Evolutionary conservation across 371 early-diverging fungal genomes (phyloP).

Genomic region (Chytridium lagenaria): DNA sequence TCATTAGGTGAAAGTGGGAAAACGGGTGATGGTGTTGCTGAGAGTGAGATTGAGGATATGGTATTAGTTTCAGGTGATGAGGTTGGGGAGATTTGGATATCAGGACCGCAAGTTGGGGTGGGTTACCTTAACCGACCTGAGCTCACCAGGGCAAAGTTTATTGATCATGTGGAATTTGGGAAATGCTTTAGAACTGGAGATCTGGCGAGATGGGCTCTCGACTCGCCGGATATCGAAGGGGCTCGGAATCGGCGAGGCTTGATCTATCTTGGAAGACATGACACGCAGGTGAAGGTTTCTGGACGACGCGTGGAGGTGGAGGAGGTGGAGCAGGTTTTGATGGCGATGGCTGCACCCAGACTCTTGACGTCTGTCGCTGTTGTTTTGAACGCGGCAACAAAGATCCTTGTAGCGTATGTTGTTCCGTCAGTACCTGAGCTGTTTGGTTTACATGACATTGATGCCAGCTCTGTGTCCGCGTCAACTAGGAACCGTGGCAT

Average conservation of each 20-base stretch:
- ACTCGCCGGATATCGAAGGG: no score
- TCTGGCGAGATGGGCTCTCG: constrained; percentile 17
- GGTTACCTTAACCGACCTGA: constrained; percentile 47
- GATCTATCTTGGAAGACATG: constrained; percentile 39
- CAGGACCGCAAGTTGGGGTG: constrained; percentile 39
- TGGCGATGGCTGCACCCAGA: neutral
- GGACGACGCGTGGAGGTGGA: constrained; percentile 46
- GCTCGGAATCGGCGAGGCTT: neutral
- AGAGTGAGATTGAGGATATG: neutral
- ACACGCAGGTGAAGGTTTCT: constrained; percentile 43
- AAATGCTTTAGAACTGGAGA: constrained; percentile 38
- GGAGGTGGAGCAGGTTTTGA: constrained; percentile 38
- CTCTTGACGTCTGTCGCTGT: constrained; percentile 22
- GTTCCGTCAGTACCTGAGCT: constrained; percentile 25
- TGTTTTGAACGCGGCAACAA: constrained; percentile 25
- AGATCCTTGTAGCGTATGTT: constrained; percentile 31
- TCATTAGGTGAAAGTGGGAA: constrained; percentile 5
- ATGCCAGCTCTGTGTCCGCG: neutral
- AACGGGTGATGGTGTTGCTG: neutral
- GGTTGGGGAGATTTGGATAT: constrained; percentile 47
- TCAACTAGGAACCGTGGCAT: neutral
- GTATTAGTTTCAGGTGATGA: neutral
- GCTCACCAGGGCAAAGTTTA: constrained; percentile 35
- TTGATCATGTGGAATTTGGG: constrained; percentile 31
- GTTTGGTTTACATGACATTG: neutral